Conservation (phyloP, 169 alveolate genomes). For the Pseudocohnilembus persalinus region DNA sequence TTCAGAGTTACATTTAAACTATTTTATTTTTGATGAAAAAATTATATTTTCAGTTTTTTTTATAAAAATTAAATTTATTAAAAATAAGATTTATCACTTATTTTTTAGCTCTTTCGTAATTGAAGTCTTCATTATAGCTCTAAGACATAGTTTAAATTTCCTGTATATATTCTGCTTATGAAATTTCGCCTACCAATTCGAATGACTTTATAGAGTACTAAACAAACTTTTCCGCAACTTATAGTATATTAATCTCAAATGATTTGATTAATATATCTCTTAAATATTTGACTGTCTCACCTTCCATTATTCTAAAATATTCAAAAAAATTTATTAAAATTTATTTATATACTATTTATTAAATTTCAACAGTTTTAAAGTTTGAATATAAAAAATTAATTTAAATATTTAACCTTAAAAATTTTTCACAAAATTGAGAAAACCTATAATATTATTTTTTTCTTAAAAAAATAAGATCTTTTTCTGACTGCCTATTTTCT, state of each 20-base stretch:
- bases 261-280: background rate
- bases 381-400: no score
- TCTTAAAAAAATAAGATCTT: background rate
- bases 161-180: background rate
- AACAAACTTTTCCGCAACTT: slow-evolving; percentile 9
- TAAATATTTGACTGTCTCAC: background rate
- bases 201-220: slow-evolving; percentile 12
- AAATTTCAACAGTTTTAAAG: no score
- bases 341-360: no score
- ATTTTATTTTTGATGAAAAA: background rate
- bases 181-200: slow-evolving; percentile 7
- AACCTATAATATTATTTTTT: background rate
- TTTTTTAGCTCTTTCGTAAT: background rate
- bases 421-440: background rate
- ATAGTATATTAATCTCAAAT: background rate
- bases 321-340: background rate
- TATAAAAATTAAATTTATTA: no score
- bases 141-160: background rate
- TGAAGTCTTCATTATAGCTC: background rate
- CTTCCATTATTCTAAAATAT: background rate
- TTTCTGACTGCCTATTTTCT: no score
- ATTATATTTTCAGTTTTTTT: no score
- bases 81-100: no score
- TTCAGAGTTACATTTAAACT: background rate
- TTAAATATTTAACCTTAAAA: background rate